Evolutionary conservation across 495 filamentous ascomycete genomes (phyloP).

Genomic region (Monascus purpureus): DNA sequence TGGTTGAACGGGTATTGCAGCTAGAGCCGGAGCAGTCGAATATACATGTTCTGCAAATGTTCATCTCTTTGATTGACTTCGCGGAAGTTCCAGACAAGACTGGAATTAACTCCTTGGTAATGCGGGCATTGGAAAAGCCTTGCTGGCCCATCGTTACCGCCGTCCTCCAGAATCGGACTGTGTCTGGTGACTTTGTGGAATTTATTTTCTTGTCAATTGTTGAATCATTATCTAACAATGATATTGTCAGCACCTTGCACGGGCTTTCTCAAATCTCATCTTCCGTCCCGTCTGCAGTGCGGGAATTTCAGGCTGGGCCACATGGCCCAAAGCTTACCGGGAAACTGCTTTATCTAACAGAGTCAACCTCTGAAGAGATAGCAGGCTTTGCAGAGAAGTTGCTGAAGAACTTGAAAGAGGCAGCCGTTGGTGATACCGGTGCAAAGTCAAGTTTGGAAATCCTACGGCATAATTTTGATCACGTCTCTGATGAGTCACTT

Average conservation of each 20-base stretch:
- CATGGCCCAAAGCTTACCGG: conserved; percentile 40
- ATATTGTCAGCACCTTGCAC: conserved; percentile 18
- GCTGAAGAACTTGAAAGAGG: conserved; percentile 24
- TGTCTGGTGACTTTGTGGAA: conserved; percentile 26
- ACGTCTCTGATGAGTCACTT: conserved; percentile 39
- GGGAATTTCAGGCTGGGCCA: conserved; percentile 25
- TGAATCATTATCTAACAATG: conserved; percentile 22
- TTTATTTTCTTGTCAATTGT: conserved; percentile 26
- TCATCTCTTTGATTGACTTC: conserved; percentile 27
- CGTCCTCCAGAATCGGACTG: conserved; percentile 30
- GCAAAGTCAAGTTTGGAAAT: conserved; percentile 33
- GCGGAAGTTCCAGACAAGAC: conserved; percentile 20
- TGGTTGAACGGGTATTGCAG: conserved; percentile 24
- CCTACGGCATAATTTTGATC: conserved; percentile 34
- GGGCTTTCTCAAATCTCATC: conserved; percentile 26
- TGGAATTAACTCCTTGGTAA: conserved; percentile 22
- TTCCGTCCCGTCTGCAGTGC: conserved; percentile 20
- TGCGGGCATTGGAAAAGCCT: conserved; percentile 21
- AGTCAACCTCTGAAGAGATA: conserved; percentile 41
- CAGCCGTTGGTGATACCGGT: conserved; percentile 20
- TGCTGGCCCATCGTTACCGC: conserved; percentile 32
- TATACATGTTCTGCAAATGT: conserved; percentile 23
- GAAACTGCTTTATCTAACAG: conserved; percentile 41
- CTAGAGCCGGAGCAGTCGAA: conserved; percentile 26
- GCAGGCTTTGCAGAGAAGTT: conserved; percentile 34